phyloP scores from a whole-genome alignment of 2,329 filamentous ascomycete genomes.

The Colletotrichum magnum region DNA sequence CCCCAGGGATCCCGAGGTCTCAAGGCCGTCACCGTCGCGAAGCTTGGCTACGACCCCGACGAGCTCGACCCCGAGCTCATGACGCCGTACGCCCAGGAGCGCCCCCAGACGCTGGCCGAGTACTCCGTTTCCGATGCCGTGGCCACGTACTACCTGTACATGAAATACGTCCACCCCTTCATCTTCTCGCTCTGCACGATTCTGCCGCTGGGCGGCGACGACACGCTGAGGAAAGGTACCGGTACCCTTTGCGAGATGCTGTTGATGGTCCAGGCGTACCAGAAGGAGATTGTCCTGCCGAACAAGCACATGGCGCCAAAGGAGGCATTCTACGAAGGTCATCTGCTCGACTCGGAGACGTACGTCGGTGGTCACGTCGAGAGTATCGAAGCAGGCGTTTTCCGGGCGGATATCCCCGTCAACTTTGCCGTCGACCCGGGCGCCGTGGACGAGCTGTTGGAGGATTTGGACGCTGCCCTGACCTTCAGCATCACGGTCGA shows the following conservation, averaged over 20 bases:
- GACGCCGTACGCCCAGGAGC: constrained; percentile 91
- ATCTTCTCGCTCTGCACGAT: constrained; percentile 99
- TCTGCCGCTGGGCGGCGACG: constrained; percentile 91
- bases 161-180: constrained; percentile 99
- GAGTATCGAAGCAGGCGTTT: constrained; percentile 98
- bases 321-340: constrained; percentile 96
- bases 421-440: constrained; percentile 92
- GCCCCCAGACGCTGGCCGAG: constrained; percentile 93
- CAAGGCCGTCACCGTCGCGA: constrained; percentile 97
- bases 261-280: constrained; percentile 97
- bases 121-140: constrained; percentile 99
- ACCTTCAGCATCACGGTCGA: constrained; percentile 89
- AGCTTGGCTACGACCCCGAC: constrained; percentile 97
- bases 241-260: constrained; percentile 99
- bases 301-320: constrained; percentile 95
- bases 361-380: constrained; percentile 99
- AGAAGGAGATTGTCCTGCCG: constrained; percentile 90
- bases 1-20: constrained; percentile 97
- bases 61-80: constrained; percentile 98
- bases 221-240: constrained; percentile 93
- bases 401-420: constrained; percentile 93
- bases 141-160: constrained; percentile 98
- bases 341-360: constrained; percentile 95
- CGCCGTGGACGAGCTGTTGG: constrained; percentile 90
- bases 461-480: constrained; percentile 89